Evolutionary conservation across 164 flowering plant genomes (phyloP).

Genomic region (Stephania japonica): DNA sequence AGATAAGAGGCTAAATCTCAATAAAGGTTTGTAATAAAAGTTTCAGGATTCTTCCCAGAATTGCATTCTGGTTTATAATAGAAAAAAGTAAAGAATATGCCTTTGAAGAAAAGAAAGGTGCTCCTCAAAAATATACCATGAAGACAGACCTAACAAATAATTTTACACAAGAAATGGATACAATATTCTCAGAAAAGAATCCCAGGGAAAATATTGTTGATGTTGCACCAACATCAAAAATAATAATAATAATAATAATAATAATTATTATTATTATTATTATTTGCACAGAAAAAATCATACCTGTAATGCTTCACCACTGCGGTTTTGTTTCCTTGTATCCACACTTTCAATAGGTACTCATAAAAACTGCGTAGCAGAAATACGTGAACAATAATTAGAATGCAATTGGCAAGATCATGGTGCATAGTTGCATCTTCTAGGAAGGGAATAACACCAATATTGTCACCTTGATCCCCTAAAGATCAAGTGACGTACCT

Average conservation of each 20-base stretch:
- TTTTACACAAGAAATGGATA: too few relatives aligned
- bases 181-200: background rate
- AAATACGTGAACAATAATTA: conserved; percentile 12
- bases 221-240: background rate
- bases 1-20: too few relatives aligned
- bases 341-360: conserved; percentile 92
- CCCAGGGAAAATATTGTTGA: background rate
- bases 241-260: too few relatives aligned
- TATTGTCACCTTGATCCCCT: background rate
- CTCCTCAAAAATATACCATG: background rate
- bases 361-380: conserved; percentile 79
- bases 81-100: background rate
- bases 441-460: background rate
- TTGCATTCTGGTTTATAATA: background rate
- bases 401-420: background rate
- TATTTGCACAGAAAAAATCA: background rate
- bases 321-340: conserved; percentile 91
- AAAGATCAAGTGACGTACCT: background rate
- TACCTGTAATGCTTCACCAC: conserved; percentile 76
- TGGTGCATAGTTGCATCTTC: background rate
- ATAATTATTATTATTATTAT: too few relatives aligned
- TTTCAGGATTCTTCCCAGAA: background rate
- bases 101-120: background rate
- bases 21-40: too few relatives aligned
- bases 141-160: too few relatives aligned